phyloP scores from a whole-genome alignment of 169 alveolate species.

The Cryptosporidium xiaoi region DNA sequence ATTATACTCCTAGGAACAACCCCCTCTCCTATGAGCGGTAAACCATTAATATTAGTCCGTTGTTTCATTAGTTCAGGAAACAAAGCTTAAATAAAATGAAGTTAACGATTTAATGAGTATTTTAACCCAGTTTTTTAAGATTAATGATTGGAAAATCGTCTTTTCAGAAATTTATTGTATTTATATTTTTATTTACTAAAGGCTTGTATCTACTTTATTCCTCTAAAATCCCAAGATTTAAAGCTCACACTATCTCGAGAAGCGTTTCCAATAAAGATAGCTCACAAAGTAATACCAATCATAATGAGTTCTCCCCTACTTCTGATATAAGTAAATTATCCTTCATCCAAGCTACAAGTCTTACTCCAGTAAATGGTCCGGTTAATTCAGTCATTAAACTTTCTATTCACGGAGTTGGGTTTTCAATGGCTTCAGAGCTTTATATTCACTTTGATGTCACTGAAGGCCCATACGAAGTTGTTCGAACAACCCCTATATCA shows the following conservation, averaged over 20 bases:
- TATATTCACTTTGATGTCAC: conserved; percentile 70
- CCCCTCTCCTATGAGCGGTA: conserved; percentile 33
- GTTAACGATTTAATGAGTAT: too few species aligned
- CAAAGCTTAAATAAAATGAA: too few species aligned
- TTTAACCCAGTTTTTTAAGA: too few species aligned
- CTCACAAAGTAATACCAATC: too few species aligned
- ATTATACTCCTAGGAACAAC: not conserved
- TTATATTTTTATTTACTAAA: too few species aligned
- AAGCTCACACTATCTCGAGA: too few species aligned
- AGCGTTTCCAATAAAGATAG: too few species aligned
- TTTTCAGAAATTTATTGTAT: too few species aligned
- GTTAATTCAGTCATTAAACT: conserved; percentile 33
- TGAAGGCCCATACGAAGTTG: conserved; percentile 74
- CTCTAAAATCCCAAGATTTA: not conserved
- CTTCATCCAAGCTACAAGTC: conserved; percentile 54
- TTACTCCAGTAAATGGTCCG: conserved; percentile 65
- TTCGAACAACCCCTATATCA: conserved; percentile 15
- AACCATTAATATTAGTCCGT: not conserved
- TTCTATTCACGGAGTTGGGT: conserved; percentile 60
- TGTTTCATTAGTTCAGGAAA: not conserved
- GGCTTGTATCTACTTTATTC: not conserved
- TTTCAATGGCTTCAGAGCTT: conserved; percentile 38
- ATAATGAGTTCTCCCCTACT: not conserved
- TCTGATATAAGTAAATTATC: conserved; percentile 8
- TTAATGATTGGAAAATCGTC: too few species aligned